Conservation (phyloP, 352 stramenopile species). For the Phytopythium boreale region DNA sequence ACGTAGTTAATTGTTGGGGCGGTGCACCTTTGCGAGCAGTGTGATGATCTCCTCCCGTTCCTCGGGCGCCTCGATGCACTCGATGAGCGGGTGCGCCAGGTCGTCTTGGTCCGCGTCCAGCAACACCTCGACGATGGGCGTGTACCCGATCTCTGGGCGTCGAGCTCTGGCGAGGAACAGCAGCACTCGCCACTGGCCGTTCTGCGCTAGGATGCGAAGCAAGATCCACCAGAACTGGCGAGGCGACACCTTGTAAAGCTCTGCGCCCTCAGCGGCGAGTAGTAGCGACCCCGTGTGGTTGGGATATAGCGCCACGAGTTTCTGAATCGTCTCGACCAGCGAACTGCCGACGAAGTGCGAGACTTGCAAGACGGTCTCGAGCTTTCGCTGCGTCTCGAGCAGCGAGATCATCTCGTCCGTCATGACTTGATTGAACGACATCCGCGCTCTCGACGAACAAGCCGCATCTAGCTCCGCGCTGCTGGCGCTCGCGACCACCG, state of each 20-base stretch:
- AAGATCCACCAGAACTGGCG: constrained; percentile 58
- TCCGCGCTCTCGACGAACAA: constrained; percentile 13
- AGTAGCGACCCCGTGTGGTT: constrained; percentile 31
- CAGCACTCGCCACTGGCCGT: constrained; percentile 46
- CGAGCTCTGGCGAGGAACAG: constrained; percentile 28
- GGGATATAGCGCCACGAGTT: constrained; percentile 50
- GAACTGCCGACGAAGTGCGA: constrained; percentile 47
- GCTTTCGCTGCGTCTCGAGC: constrained; percentile 34
- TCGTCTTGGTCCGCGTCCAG: constrained; percentile 41
- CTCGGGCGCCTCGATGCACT: constrained; percentile 19
- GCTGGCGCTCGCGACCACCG: constrained; percentile 11
- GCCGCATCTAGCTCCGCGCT: constrained; percentile 15
- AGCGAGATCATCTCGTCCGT: constrained; percentile 44
- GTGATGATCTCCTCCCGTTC: constrained; percentile 34
- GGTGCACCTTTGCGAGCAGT: constrained; percentile 17
- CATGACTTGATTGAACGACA: constrained; percentile 51
- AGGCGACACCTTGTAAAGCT: constrained; percentile 41
- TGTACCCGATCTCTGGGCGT: constrained; percentile 43
- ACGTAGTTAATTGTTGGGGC: background rate
- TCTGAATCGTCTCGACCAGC: constrained; percentile 55
- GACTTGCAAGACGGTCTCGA: constrained; percentile 34
- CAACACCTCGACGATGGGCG: constrained; percentile 41
- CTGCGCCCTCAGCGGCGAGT: constrained; percentile 31
- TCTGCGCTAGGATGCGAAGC: constrained; percentile 37
- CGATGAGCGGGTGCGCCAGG: constrained; percentile 30